Percentiles rank a stretch among this genome's conserved stretches.
Conservation (phyloP, 305 asterid species). For the Caryopteris hybrid region DNA sequence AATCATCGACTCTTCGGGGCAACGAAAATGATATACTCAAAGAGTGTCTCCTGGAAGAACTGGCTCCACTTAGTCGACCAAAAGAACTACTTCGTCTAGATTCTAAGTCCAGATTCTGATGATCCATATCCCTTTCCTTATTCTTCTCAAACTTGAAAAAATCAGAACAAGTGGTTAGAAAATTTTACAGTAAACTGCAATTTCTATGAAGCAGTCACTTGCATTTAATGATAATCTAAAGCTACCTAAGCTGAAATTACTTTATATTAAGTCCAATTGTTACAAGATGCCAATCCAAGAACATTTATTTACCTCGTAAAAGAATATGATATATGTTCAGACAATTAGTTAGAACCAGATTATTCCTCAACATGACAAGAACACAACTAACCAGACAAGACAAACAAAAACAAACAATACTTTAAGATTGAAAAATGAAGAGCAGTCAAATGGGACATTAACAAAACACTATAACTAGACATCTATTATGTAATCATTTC, state of each 20-base stretch:
- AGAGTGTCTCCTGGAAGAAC: slow-evolving; percentile 49
- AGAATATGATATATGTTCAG: neutral
- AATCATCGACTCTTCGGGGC: slow-evolving; percentile 32
- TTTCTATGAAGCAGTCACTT: neutral
- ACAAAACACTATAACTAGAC: no score
- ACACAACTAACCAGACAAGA: no score
- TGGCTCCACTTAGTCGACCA: slow-evolving; percentile 31
- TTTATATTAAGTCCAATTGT: neutral
- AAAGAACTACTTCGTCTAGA: slow-evolving; percentile 35
- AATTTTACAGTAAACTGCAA: neutral
- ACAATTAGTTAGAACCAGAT: neutral
- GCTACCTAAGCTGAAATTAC: neutral
- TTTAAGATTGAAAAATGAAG: no score
- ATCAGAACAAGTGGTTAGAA: neutral
- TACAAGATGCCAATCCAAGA: neutral
- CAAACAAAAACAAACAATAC: no score
- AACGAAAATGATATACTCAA: slow-evolving; percentile 27
- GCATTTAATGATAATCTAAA: neutral
- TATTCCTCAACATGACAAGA: no score
- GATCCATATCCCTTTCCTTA: slow-evolving; percentile 32
- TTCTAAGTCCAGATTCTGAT: slow-evolving; percentile 31
- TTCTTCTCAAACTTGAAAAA: neutral
- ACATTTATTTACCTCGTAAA: neutral
- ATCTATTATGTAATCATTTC: no score
- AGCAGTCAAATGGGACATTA: no score